Evolutionary conservation across 805 yeast genomes (phyloP).

Genomic region (Cyberlindnera maritima): DNA sequence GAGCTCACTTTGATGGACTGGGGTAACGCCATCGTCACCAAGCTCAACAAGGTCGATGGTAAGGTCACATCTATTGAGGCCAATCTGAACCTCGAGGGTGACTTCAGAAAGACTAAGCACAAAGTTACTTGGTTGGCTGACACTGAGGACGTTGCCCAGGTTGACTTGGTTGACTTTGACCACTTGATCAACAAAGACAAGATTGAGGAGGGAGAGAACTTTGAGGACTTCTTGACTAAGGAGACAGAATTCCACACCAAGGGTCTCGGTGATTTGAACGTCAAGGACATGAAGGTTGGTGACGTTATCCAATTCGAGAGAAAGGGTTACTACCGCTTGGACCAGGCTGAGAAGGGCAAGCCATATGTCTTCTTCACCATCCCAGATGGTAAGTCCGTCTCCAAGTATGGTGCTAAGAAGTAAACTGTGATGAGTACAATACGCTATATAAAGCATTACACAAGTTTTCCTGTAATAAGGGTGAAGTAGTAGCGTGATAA

Average conservation of each 20-base stretch:
- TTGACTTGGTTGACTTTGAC: constrained; percentile 87
- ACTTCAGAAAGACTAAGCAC: constrained; percentile 93
- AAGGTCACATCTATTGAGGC: constrained; percentile 65
- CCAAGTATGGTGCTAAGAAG: constrained; percentile 54
- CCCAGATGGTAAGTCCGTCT: constrained; percentile 90
- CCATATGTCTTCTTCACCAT: constrained; percentile 83
- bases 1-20: constrained; percentile 98
- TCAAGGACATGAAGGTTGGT: constrained; percentile 74
- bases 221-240: constrained; percentile 88
- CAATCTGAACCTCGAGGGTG: constrained; percentile 87
- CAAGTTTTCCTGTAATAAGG: too few relatives aligned
- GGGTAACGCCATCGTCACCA: constrained; percentile 88
- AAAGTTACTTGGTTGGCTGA: constrained; percentile 94
- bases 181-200: constrained; percentile 94
- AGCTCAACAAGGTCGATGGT: constrained; percentile 60
- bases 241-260: constrained; percentile 77
- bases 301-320: constrained; percentile 94
- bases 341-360: constrained; percentile 54
- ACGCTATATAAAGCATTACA: too few relatives aligned
- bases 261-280: constrained; percentile 79
- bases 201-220: constrained; percentile 89
- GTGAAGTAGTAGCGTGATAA: too few relatives aligned
- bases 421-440: not conserved
- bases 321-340: constrained; percentile 92
- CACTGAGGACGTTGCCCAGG: constrained; percentile 65